A percentile compares a stretch with the other conserved stretches of the same genome.
These are phyloP conservation scores for Pythium diclinum DNA, from an alignment of 352 stramenopile genomes.

Conservation along the genomic window DNA sequence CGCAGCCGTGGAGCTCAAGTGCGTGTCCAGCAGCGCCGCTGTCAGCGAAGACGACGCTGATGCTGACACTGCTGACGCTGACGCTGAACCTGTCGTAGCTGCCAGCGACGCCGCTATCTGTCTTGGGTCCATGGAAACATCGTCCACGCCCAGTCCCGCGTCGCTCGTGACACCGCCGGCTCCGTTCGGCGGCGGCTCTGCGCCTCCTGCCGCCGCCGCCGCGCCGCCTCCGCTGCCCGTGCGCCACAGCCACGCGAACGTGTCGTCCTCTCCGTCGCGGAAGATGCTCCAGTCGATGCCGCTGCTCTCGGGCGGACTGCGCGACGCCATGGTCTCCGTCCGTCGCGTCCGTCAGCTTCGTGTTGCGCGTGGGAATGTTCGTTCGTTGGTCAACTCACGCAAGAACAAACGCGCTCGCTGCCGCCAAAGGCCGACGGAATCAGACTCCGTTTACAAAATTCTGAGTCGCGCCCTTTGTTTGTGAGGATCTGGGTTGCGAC, in stretches of 20 bases:
- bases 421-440: slow-evolving; percentile 3
- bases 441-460: not conserved
- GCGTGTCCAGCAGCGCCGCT: slow-evolving; percentile 15
- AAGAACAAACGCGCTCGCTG: not conserved
- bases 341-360: not conserved
- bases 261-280: slow-evolving; percentile 54
- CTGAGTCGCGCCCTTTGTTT: not conserved
- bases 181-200: not conserved
- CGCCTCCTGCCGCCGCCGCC: not conserved
- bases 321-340: slow-evolving; percentile 6
- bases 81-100: not conserved
- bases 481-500: not conserved
- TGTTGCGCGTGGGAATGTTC: not conserved
- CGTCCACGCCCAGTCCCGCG: not conserved
- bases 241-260: slow-evolving; percentile 57
- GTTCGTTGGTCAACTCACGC: not conserved
- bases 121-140: not conserved
- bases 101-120: slow-evolving; percentile 5
- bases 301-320: slow-evolving; percentile 27
- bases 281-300: slow-evolving; percentile 74
- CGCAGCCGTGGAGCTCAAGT: slow-evolving; percentile 3
- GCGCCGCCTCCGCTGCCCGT: slow-evolving; percentile 25
- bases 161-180: not conserved
- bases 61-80: not conserved
- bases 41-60: slow-evolving; percentile 10